These are phyloP conservation scores for Aureobasidium vineae DNA, from an alignment of 2,329 filamentous ascomycete genomes.

Conservation along the genomic window DNA sequence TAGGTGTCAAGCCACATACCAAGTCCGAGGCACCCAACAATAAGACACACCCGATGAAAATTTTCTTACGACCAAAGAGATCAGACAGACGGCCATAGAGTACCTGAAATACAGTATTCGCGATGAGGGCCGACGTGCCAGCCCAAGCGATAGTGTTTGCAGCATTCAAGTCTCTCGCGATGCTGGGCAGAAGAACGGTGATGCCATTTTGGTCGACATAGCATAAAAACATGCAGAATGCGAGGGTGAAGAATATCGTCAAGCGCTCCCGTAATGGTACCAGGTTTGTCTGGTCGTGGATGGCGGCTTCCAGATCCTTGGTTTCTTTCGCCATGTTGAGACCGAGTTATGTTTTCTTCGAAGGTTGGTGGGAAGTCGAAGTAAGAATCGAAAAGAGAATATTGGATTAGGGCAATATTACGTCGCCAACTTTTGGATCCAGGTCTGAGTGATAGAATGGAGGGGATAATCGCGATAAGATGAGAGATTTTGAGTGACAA, in stretches of 20 bases:
- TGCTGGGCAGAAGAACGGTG: constrained; percentile 42
- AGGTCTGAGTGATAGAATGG: not conserved
- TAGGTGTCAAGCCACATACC: constrained; percentile 55
- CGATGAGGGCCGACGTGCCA: constrained; percentile 54
- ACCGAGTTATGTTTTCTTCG: no score
- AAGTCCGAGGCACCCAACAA: constrained; percentile 58
- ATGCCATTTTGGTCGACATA: constrained; percentile 61
- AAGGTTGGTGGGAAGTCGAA: not conserved
- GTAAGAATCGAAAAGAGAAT: not conserved
- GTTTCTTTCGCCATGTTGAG: constrained; percentile 23
- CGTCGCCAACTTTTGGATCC: not conserved
- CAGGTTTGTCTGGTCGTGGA: constrained; percentile 59
- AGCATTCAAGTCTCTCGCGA: constrained; percentile 41
- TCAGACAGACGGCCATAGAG: constrained; percentile 54
- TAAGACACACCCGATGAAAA: constrained; percentile 55
- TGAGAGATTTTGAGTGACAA: not conserved
- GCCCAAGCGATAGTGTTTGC: constrained; percentile 57
- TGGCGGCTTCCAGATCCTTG: constrained; percentile 41
- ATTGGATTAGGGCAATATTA: not conserved
- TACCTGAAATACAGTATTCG: constrained; percentile 63
- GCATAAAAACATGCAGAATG: constrained; percentile 54
- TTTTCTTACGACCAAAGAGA: constrained; percentile 51
- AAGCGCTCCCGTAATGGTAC: constrained; percentile 53
- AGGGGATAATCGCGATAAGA: not conserved
- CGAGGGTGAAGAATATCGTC: constrained; percentile 53